These are phyloP conservation scores for Candida anglica DNA, from an alignment of 805 yeast genomes.

Conservation along the genomic window DNA sequence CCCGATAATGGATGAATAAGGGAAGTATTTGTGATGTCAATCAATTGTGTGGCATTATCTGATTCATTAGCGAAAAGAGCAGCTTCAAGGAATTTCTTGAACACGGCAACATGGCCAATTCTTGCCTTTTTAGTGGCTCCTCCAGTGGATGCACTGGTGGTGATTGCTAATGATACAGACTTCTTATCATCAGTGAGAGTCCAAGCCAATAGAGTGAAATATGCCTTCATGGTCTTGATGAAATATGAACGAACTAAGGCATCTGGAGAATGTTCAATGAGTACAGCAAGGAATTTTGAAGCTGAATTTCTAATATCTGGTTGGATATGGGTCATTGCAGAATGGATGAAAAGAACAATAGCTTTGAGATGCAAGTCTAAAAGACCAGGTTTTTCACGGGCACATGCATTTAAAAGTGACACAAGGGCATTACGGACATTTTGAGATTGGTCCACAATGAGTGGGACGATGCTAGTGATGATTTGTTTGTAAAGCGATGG, in stretches of 20 bases:
- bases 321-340: constrained; percentile 91
- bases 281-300: constrained; percentile 57
- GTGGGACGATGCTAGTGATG: constrained; percentile 53
- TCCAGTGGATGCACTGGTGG: constrained; percentile 28
- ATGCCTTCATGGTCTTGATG: constrained; percentile 63
- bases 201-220: constrained; percentile 76
- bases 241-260: constrained; percentile 61
- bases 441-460: constrained; percentile 62
- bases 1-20: constrained; percentile 45
- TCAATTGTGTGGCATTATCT: constrained; percentile 11
- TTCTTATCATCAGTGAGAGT: constrained; percentile 38
- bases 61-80: constrained; percentile 33
- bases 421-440: constrained; percentile 60
- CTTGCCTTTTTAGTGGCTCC: constrained; percentile 35
- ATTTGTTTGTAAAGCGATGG: constrained; percentile 55
- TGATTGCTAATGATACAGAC: constrained; percentile 30
- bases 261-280: constrained; percentile 53
- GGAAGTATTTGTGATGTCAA: constrained; percentile 11
- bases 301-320: constrained; percentile 75
- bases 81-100: constrained; percentile 40
- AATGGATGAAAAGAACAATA: constrained; percentile 69
- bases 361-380: constrained; percentile 57
- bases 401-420: constrained; percentile 44
- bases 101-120: constrained; percentile 35
- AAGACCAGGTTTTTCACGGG: constrained; percentile 48